Percentiles rank a stretch among this genome's conserved stretches.
Evolutionary conservation across 176 grass and related monocot genomes (phyloP).

Genomic region (Carex pumila): DNA sequence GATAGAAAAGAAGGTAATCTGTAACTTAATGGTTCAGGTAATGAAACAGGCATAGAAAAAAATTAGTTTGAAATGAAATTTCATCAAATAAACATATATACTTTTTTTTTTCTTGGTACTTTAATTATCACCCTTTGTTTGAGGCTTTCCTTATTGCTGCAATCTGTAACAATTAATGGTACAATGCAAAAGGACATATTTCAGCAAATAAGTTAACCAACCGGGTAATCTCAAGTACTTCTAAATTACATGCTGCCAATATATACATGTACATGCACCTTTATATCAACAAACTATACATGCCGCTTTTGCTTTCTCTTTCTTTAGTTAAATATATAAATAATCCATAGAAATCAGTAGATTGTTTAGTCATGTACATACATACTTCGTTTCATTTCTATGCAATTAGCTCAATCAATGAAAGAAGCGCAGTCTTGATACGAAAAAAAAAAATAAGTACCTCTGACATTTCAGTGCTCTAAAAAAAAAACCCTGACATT

Average conservation of each 20-base stretch:
- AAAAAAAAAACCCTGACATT: not conserved
- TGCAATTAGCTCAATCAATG: not conserved
- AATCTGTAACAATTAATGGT: not conserved
- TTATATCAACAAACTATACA: not conserved
- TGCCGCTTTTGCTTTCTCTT: not conserved
- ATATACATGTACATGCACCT: not conserved
- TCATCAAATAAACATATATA: no score
- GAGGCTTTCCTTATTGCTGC: not conserved
- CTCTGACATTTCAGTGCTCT: not conserved
- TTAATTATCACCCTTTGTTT: not conserved
- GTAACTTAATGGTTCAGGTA: no score
- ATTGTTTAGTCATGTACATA: not conserved
- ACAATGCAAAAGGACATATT: not conserved
- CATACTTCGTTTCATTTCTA: not conserved
- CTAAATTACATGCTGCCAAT: not conserved
- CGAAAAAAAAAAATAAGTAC: not conserved
- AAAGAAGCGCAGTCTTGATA: not conserved
- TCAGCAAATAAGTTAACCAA: not conserved
- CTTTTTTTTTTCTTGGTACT: no score
- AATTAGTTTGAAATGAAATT: no score
- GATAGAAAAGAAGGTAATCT: no score
- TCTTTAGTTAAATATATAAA: not conserved
- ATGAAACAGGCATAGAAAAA: no score
- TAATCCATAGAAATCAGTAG: no score
- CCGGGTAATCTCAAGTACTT: not conserved